Evolutionary conservation across 148 eudicot species (phyloP).

Genomic region (Gaultheria prostrata): DNA sequence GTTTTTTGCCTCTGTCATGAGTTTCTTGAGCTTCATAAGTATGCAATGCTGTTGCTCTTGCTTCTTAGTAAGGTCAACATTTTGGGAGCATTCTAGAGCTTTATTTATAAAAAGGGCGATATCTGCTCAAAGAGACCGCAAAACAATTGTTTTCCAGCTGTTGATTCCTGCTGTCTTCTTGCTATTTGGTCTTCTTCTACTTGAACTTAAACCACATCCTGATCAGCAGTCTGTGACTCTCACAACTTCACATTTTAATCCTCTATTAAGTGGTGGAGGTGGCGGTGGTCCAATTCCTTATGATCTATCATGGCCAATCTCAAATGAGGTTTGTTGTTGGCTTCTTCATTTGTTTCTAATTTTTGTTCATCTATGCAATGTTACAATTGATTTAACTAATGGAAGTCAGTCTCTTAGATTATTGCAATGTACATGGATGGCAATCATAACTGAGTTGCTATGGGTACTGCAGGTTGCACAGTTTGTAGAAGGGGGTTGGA

Average conservation of each 20-base stretch:
- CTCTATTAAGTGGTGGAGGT: conserved; percentile 81
- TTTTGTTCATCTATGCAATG: conserved; percentile 1
- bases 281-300: conserved; percentile 96
- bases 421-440: not conserved
- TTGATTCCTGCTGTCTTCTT: conserved; percentile 83
- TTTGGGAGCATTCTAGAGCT: conserved; percentile 91
- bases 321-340: conserved; percentile 49
- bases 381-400: not conserved
- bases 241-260: conserved; percentile 88
- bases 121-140: conserved; percentile 81
- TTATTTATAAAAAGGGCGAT: conserved; percentile 80
- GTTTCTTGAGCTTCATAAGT: conserved; percentile 50
- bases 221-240: conserved; percentile 75
- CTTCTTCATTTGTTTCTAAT: conserved; percentile 13
- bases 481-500: conserved; percentile 84
- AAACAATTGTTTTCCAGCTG: conserved; percentile 89
- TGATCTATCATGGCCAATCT: conserved; percentile 64
- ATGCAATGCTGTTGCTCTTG: conserved; percentile 75
- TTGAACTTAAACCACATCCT: conserved; percentile 84
- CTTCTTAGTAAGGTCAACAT: conserved; percentile 62
- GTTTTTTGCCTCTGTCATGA: conserved; percentile 40
- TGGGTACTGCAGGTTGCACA: conserved; percentile 59
- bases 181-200: conserved; percentile 79
- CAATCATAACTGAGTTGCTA: not conserved
- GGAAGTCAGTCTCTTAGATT: not conserved